phyloP scores from a whole-genome alignment of 257 asterid genomes.

The Galeopsis tetrahit region DNA sequence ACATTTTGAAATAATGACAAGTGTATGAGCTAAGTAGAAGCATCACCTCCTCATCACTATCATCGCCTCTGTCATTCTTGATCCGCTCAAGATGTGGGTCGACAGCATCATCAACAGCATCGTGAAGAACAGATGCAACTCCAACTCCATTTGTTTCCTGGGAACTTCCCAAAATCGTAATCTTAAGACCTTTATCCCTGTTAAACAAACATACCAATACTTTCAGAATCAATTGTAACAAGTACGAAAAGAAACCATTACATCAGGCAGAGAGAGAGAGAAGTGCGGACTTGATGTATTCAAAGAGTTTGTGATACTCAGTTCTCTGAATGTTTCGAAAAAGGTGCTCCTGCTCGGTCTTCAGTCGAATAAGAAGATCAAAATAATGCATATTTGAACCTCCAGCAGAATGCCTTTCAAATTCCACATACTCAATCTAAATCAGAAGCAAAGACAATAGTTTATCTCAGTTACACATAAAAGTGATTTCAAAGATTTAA shows the following conservation, averaged over 20 bases:
- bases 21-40: slow-evolving; percentile 13
- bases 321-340: slow-evolving; percentile 87
- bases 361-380: slow-evolving; percentile 80
- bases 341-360: slow-evolving; percentile 84
- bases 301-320: slow-evolving; percentile 69
- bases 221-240: slow-evolving; percentile 6
- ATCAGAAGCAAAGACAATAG: slow-evolving; percentile 9
- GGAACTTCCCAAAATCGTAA: slow-evolving; percentile 62
- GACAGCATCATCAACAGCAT: slow-evolving; percentile 66
- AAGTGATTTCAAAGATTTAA: not conserved
- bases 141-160: slow-evolving; percentile 58
- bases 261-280: slow-evolving; percentile 26
- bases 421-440: slow-evolving; percentile 83
- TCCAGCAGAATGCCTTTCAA: slow-evolving; percentile 89
- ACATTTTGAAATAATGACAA: not conserved
- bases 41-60: slow-evolving; percentile 80
- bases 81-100: slow-evolving; percentile 89
- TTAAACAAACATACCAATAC: slow-evolving; percentile 26
- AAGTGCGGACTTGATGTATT: slow-evolving; percentile 62
- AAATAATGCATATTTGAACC: slow-evolving; percentile 92
- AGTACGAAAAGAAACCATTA: not conserved
- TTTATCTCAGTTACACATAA: slow-evolving; percentile 24
- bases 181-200: slow-evolving; percentile 75
- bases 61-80: slow-evolving; percentile 68
- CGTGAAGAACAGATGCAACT: slow-evolving; percentile 60